Evolutionary conservation across 2,329 filamentous ascomycete species (phyloP).

Genomic region (Raffaelea deltoideospora): DNA sequence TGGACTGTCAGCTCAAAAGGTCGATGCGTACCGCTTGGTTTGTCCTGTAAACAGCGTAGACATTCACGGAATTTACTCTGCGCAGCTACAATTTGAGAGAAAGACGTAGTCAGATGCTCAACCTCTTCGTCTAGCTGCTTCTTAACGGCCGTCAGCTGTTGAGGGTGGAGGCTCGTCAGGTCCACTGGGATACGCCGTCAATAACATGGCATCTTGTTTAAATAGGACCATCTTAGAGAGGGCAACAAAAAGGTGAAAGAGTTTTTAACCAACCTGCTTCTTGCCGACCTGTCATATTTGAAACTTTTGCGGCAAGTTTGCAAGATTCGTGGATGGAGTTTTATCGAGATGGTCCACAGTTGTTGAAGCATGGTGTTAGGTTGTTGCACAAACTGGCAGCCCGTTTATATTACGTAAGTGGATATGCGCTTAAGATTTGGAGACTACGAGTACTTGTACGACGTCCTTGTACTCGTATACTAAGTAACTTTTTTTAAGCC

Average conservation of each 20-base stretch:
- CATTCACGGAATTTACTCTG: constrained; percentile 90
- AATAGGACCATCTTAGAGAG: no score
- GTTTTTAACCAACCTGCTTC: constrained; percentile 8
- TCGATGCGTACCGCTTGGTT: constrained; percentile 7
- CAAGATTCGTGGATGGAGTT: no score
- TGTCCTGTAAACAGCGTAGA: constrained; percentile 52
- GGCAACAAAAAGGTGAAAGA: background rate
- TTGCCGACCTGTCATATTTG: constrained; percentile 10
- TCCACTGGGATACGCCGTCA: constrained; percentile 26
- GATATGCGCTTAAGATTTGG: no score
- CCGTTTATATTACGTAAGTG: no score
- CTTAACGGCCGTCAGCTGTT: constrained; percentile 83
- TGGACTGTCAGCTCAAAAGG: background rate
- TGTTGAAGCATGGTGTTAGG: no score
- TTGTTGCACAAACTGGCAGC: no score
- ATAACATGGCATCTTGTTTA: no score
- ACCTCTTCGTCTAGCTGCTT: constrained; percentile 94
- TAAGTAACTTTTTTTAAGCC: background rate
- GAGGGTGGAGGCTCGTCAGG: constrained; percentile 62
- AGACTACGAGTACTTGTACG: no score
- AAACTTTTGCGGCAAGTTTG: no score
- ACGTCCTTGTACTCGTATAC: no score
- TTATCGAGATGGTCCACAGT: no score
- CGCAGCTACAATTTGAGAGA: constrained; percentile 75
- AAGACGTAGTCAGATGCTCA: constrained; percentile 82